phyloP scores from a whole-genome alignment of 2,329 filamentous ascomycete genomes.

The Ceratocystis papillata region DNA sequence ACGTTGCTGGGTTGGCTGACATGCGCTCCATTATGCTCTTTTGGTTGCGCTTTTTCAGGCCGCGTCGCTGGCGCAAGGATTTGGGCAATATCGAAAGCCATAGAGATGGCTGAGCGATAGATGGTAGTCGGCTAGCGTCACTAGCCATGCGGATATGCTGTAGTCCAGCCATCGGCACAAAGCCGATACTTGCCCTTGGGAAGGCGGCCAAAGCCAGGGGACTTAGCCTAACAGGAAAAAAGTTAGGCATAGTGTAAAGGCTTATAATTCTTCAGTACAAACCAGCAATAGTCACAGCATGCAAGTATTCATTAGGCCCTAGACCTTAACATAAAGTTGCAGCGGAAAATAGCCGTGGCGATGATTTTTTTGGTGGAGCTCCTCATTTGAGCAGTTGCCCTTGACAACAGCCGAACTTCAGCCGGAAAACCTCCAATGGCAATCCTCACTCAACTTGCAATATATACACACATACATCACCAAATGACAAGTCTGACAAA shows the following conservation, averaged over 20 bases:
- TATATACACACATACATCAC: conserved; percentile 1
- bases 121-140: conserved; percentile 37
- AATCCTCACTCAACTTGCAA: conserved; percentile 3
- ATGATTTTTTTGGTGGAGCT: conserved; percentile 17
- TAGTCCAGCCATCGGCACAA: not conserved
- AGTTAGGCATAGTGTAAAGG: not conserved
- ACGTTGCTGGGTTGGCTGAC: conserved; percentile 59
- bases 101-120: conserved; percentile 47
- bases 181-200: not conserved
- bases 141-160: conserved; percentile 3
- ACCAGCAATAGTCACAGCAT: too few species aligned
- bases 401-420: conserved; percentile 33
- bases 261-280: not conserved
- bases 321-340: not conserved
- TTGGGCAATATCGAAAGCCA: conserved; percentile 63
- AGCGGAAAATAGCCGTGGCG: not conserved
- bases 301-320: too few species aligned
- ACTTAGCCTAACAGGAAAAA: not conserved
- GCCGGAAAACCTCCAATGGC: conserved; percentile 24
- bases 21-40: conserved; percentile 26
- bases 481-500: conserved; percentile 6
- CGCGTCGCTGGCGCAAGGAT: conserved; percentile 38
- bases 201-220: not conserved
- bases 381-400: conserved; percentile 30
- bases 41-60: conserved; percentile 24